Evolutionary conservation across 305 asterid genomes (phyloP).

Genomic region (Fraxinus greggii): DNA sequence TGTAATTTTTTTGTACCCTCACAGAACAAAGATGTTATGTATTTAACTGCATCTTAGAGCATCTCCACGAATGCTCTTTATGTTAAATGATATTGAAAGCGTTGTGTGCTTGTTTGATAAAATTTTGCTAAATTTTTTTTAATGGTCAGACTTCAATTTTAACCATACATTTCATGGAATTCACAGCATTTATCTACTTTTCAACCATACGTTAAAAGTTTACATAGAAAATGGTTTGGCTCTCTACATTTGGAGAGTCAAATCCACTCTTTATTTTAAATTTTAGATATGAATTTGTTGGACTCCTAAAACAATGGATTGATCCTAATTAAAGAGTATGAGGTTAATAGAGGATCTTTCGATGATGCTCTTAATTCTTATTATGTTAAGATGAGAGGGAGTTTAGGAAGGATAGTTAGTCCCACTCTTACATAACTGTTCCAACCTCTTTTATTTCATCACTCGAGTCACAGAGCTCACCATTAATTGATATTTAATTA

Average conservation of each 20-base stretch:
- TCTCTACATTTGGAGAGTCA: neutral
- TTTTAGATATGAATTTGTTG: neutral
- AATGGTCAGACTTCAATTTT: neutral
- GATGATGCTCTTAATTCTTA: neutral
- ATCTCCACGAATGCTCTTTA: neutral
- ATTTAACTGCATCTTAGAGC: neutral
- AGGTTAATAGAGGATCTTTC: neutral
- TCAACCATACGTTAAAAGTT: neutral
- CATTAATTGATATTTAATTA: neutral
- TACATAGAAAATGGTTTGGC: neutral
- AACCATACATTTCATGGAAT: neutral
- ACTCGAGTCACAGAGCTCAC: neutral
- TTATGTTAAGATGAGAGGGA: neutral
- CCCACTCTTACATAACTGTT: neutral
- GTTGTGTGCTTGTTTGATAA: neutral
- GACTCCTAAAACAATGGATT: neutral
- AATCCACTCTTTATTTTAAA: neutral
- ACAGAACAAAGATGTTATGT: neutral
- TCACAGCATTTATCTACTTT: neutral
- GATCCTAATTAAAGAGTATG: neutral
- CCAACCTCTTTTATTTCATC: neutral
- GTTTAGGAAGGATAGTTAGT: neutral
- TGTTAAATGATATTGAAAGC: neutral
- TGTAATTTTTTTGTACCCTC: neutral
- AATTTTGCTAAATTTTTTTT: neutral